Evolutionary conservation across 2,329 filamentous ascomycete genomes (phyloP).

Genomic region (Curvularia hawaiiensis): DNA sequence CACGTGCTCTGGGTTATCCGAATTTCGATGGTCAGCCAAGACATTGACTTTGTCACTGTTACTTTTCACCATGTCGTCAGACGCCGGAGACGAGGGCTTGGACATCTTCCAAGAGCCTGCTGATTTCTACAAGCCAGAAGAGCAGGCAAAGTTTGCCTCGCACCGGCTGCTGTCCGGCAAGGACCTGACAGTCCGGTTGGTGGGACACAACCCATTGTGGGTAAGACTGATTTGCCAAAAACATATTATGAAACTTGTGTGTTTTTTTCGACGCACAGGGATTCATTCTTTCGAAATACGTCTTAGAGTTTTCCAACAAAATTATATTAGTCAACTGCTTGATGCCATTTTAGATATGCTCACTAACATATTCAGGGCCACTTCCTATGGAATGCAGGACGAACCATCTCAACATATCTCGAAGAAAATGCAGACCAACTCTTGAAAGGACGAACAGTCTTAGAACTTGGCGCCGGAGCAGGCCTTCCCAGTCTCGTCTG

Average conservation of each 20-base stretch:
- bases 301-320: too few relatives aligned
- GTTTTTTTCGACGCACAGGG: not conserved
- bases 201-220: conserved; percentile 88
- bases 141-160: conserved; percentile 72
- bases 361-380: conserved; percentile 63
- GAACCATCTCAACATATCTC: conserved; percentile 77
- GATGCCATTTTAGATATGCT: not conserved
- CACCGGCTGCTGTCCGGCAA: conserved; percentile 72
- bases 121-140: conserved; percentile 79
- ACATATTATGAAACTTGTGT: conserved; percentile 5
- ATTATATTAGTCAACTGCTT: not conserved
- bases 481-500: conserved; percentile 82
- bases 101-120: conserved; percentile 80
- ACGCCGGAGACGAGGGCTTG: conserved; percentile 45
- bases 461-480: conserved; percentile 88
- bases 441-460: conserved; percentile 70
- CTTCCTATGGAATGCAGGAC: conserved; percentile 87
- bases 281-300: not conserved
- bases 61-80: conserved; percentile 33
- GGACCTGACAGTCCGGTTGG: conserved; percentile 72
- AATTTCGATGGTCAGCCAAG: conserved; percentile 28
- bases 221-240: conserved; percentile 50
- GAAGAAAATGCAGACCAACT: conserved; percentile 67
- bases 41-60: conserved; percentile 18
- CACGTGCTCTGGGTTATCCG: conserved; percentile 20